Percentiles rank a stretch among this genome's conserved stretches.
Conservation (phyloP, 208 protist genomes). For the Leptomonas pyrrhocoris region DNA sequence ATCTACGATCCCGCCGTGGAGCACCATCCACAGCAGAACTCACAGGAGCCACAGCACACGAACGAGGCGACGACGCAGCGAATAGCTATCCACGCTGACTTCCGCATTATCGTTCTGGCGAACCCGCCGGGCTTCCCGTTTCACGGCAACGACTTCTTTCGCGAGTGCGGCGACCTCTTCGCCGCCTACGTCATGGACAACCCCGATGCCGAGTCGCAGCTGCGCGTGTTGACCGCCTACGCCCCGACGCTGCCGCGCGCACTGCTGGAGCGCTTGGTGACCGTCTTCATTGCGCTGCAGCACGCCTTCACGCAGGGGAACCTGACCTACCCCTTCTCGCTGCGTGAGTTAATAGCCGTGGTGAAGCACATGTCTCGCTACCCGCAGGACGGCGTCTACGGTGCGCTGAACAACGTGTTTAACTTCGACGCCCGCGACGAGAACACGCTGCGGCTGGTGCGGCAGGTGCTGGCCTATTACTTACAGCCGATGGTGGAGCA, state of each 20-base stretch:
- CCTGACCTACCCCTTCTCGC: slow-evolving; percentile 90
- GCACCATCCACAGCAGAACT: neutral
- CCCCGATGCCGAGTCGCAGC: slow-evolving; percentile 83
- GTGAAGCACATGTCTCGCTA: slow-evolving; percentile 91
- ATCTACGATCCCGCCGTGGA: slow-evolving; percentile 51
- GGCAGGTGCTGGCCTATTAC: slow-evolving; percentile 57
- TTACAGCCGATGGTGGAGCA: slow-evolving; percentile 42
- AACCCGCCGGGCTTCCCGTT: slow-evolving; percentile 95
- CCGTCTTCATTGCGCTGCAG: slow-evolving; percentile 81
- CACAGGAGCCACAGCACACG: slow-evolving; percentile 7
- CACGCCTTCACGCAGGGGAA: slow-evolving; percentile 81
- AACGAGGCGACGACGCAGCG: slow-evolving; percentile 3
- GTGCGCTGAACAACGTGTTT: slow-evolving; percentile 85
- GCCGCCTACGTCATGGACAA: slow-evolving; percentile 92
- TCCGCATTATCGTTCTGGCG: slow-evolving; percentile 86
- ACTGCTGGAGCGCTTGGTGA: slow-evolving; percentile 63
- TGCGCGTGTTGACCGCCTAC: slow-evolving; percentile 77
- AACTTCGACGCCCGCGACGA: slow-evolving; percentile 84
- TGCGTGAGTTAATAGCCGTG: slow-evolving; percentile 94
- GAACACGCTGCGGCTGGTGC: slow-evolving; percentile 74
- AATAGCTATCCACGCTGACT: slow-evolving; percentile 77
- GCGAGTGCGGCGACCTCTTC: slow-evolving; percentile 93
- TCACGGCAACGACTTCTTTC: slow-evolving; percentile 95
- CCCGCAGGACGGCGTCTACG: slow-evolving; percentile 86
- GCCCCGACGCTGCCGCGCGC: slow-evolving; percentile 61